Evolutionary conservation across 768 basidiomycete species (phyloP).

Genomic region (Lentinula edodes): DNA sequence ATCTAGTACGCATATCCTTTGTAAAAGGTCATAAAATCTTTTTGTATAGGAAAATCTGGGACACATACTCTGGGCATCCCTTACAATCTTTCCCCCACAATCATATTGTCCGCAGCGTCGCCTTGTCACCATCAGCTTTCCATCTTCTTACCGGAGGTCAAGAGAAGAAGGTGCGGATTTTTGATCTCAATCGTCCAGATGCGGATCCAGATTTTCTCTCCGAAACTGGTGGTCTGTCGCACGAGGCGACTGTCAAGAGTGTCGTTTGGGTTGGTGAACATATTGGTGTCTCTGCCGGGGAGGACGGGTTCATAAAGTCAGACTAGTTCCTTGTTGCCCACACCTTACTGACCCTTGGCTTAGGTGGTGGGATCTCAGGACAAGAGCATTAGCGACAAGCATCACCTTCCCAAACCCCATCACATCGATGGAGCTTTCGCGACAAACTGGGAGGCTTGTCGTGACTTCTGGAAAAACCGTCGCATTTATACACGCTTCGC

Average conservation of each 20-base stretch:
- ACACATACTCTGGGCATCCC: slow-evolving; percentile 81
- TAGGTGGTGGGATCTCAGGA: slow-evolving; percentile 97
- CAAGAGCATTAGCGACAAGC: slow-evolving; percentile 62
- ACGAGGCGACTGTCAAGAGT: slow-evolving; percentile 88
- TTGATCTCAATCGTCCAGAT: slow-evolving; percentile 82
- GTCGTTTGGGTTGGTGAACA: slow-evolving; percentile 91
- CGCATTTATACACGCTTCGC: slow-evolving; percentile 78
- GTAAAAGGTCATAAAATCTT: not conserved
- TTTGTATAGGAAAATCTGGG: slow-evolving; percentile 82
- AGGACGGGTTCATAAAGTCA: slow-evolving; percentile 90
- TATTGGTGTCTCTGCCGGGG: slow-evolving; percentile 84
- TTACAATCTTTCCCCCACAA: slow-evolving; percentile 97
- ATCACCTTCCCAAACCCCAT: slow-evolving; percentile 75
- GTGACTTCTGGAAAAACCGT: slow-evolving; percentile 91
- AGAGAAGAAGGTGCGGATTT: slow-evolving; percentile 96
- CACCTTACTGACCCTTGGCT: not conserved
- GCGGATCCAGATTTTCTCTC: slow-evolving; percentile 80
- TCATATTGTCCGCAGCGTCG: slow-evolving; percentile 96
- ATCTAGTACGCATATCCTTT: not conserved
- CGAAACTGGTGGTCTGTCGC: slow-evolving; percentile 57
- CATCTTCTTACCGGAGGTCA: slow-evolving; percentile 89
- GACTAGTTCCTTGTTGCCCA: not conserved
- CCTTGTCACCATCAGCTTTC: slow-evolving; percentile 64
- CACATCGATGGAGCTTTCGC: slow-evolving; percentile 91
- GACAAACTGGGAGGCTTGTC: slow-evolving; percentile 74